Evolutionary conservation across 2,329 filamentous ascomycete species (phyloP), one percentile per base, ranked within the genome.

Genomic region (Aspergillus felis): DNA sequence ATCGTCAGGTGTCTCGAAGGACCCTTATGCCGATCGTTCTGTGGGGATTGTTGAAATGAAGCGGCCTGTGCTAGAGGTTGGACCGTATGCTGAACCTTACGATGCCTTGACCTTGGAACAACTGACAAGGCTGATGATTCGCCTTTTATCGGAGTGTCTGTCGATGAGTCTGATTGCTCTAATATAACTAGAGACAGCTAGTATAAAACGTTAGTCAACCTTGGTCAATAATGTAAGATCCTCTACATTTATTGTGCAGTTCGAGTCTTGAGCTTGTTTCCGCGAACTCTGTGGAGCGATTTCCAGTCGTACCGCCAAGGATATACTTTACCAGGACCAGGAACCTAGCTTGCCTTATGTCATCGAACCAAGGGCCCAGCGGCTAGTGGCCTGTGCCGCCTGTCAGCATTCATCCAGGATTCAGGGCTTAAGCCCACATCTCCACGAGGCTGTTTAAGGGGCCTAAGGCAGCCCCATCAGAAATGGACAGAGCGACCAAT

Each of bases 391-490:
- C 14, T 38, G 32, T 17, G 32, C 32, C 14, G 57, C 59, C 57
- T 59, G 60, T 59, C 60, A 60, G 58, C 56, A 61, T 58, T 38
- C 32, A 22, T 46, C 22, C 7, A 46, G 44, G 44, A 27, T 47
- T 51, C 62, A 63, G 61, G 61, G 62, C 57, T 56, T 53, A 55
- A 62, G 60, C 58, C 63, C 63, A 64, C 63, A 64, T 54, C 62
- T 51, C 64, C 64, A 66, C 61, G 62, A 66, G 64, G 62, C 62
- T 63, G 57, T 58, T 62, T 58, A 54, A 6, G 12, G 29, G 29
- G 12, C 32, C 32, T 47, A 57, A 62, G 54, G 56, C 47, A 57
- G 62, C 56, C 58, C 64, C 61, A 61, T 58, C 38, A 22, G 22
- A 42, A 47, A 53, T 41, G 29, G 50, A 17, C 44, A 24, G 47